Percentiles rank a stretch among this genome's conserved stretches.
Conservation (phyloP, 106 monocot species). For the Dioscorea dumetorum region DNA sequence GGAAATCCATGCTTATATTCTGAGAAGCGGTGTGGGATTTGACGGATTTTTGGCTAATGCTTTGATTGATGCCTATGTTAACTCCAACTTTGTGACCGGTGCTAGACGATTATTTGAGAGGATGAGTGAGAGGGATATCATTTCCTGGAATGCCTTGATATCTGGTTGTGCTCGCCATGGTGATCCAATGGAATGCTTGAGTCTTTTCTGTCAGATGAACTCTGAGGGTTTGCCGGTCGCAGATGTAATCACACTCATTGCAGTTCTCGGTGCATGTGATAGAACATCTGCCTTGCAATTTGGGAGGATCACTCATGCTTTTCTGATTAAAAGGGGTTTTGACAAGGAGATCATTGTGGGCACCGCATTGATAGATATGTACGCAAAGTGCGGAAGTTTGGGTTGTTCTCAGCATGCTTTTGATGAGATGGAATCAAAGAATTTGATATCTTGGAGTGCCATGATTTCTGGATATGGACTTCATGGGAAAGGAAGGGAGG, state of each 20-base stretch:
- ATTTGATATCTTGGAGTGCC: constrained; percentile 43
- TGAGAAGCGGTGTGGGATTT: constrained; percentile 14
- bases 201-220: constrained; percentile 23
- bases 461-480: constrained; percentile 49
- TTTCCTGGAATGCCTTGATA: constrained; percentile 48
- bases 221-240: constrained; percentile 9
- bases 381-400: constrained; percentile 48
- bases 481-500: constrained; percentile 46
- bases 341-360: constrained; percentile 14
- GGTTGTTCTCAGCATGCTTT: constrained; percentile 26
- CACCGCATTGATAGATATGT: constrained; percentile 47
- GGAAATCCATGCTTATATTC: constrained; percentile 40
- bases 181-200: constrained; percentile 32
- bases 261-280: constrained; percentile 43
- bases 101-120: constrained; percentile 31
- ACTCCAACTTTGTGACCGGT: constrained; percentile 25
- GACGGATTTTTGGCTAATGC: constrained; percentile 25
- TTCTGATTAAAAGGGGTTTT: constrained; percentile 12
- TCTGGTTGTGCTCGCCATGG: constrained; percentile 23
- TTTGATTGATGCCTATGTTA: constrained; percentile 34
- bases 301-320: constrained; percentile 35
- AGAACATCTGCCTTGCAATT: constrained; percentile 26
- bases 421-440: constrained; percentile 28
- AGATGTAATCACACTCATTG: constrained; percentile 27
- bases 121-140: constrained; percentile 25